Percentiles rank a stretch among this genome's conserved stretches.
Conservation (phyloP, 495 filamentous ascomycete genomes). For the Aspergillus conjunctus region DNA sequence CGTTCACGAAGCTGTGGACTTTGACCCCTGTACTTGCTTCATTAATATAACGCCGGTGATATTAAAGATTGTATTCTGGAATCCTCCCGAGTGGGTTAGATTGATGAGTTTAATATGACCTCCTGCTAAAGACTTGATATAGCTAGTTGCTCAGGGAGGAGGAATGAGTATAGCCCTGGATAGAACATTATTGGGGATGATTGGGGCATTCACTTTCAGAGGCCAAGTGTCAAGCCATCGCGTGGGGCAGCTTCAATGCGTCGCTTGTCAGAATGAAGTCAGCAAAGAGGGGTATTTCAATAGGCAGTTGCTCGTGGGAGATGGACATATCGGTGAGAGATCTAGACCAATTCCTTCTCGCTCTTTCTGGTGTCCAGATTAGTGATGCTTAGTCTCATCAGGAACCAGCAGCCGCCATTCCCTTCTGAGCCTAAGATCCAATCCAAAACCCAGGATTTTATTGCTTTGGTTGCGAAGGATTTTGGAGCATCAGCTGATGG, state of each 20-base stretch:
- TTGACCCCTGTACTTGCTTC: neutral
- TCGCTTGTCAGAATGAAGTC: neutral
- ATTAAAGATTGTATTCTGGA: neutral
- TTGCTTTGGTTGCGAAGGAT: neutral
- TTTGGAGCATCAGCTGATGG: conserved; percentile 2
- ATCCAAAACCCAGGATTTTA: neutral
- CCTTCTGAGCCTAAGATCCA: neutral
- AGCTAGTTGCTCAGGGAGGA: neutral
- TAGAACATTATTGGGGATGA: too few species aligned
- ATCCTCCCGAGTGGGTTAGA: neutral
- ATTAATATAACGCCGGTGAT: neutral
- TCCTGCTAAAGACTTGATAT: neutral
- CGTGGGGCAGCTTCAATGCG: neutral
- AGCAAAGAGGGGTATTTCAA: neutral
- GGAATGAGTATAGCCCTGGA: neutral
- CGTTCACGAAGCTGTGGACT: too few species aligned
- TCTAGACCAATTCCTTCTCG: neutral
- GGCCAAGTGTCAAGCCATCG: neutral
- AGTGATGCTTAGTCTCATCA: neutral
- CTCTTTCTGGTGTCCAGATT: too few species aligned
- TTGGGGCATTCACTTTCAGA: too few species aligned
- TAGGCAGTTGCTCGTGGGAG: neutral
- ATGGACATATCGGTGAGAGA: neutral
- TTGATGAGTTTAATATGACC: neutral
- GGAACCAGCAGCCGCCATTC: neutral